Percentiles rank a stretch among this genome's conserved stretches.
Conservation (phyloP, 2,329 filamentous ascomycete species). For the Aspergillus bombycis region DNA sequence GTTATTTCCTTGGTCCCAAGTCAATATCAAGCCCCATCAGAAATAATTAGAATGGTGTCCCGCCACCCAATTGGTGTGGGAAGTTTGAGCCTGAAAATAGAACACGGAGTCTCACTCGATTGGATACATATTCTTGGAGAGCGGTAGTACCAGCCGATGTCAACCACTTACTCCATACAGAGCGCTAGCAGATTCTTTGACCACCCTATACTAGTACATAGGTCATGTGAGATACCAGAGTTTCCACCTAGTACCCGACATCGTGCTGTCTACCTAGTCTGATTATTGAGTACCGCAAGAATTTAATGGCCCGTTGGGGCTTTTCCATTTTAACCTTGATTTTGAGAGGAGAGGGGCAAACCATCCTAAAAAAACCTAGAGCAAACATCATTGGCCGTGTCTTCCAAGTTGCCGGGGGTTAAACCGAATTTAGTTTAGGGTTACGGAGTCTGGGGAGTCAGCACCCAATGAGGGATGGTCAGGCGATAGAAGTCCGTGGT, state of each 20-base stretch:
- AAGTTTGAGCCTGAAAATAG: slow-evolving; percentile 3
- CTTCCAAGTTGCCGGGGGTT: background rate
- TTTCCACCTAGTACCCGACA: background rate
- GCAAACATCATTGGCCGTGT: background rate
- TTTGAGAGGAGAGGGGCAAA: background rate
- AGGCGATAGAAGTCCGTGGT: background rate
- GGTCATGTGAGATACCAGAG: background rate
- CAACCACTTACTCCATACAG: background rate
- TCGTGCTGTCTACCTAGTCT: background rate
- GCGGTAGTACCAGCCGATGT: background rate
- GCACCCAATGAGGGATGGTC: background rate
- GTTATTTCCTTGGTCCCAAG: background rate
- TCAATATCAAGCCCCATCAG: background rate
- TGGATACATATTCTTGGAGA: background rate
- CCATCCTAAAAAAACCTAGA: background rate
- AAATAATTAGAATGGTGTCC: background rate
- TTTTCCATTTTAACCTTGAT: background rate
- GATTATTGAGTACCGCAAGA: background rate
- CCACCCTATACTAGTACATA: background rate
- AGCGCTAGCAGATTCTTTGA: background rate
- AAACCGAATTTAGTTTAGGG: background rate
- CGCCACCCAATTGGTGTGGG: background rate
- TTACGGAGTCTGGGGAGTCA: background rate
- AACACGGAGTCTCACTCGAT: slow-evolving; percentile 1
- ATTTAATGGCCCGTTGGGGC: background rate